These are phyloP conservation scores for Diaporthe sp. DNA, from an alignment of 2,329 filamentous ascomycete species.

Conservation along the genomic window DNA sequence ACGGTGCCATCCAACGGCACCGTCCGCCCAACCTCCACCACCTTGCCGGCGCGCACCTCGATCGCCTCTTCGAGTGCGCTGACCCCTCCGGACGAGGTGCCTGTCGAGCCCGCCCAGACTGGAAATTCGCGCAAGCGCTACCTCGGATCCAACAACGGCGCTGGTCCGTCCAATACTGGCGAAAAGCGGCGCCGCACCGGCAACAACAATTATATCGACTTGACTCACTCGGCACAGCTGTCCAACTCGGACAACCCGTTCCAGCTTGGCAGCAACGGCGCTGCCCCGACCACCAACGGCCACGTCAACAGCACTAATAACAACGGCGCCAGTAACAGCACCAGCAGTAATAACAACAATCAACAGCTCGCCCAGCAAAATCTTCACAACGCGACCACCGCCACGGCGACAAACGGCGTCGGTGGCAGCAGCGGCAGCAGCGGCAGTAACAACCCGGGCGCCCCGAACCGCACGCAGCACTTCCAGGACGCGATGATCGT, in stretches of 20 bases:
- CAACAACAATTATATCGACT: constrained; percentile 42
- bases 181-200: constrained; percentile 54
- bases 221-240: constrained; percentile 41
- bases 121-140: constrained; percentile 59
- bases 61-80: constrained; percentile 61
- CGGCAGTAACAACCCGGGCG: constrained; percentile 30
- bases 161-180: constrained; percentile 31
- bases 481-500: constrained; percentile 40
- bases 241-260: constrained; percentile 28
- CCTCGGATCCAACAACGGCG: constrained; percentile 41
- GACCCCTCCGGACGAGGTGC: constrained; percentile 69
- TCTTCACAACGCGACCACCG: constrained; percentile 19
- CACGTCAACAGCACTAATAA: constrained; percentile 8
- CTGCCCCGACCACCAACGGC: constrained; percentile 13
- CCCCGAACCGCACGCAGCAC: constrained; percentile 47
- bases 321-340: neutral
- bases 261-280: constrained; percentile 29
- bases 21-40: constrained; percentile 50
- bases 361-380: constrained; percentile 16
- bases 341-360: constrained; percentile 21
- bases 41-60: constrained; percentile 57
- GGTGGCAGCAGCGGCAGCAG: neutral
- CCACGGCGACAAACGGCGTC: neutral
- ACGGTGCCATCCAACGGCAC: constrained; percentile 40
- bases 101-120: constrained; percentile 44